Evolutionary conservation across 2,329 filamentous ascomycete genomes (phyloP).

Genomic region (Stagonosporopsis cucurbitacearum): DNA sequence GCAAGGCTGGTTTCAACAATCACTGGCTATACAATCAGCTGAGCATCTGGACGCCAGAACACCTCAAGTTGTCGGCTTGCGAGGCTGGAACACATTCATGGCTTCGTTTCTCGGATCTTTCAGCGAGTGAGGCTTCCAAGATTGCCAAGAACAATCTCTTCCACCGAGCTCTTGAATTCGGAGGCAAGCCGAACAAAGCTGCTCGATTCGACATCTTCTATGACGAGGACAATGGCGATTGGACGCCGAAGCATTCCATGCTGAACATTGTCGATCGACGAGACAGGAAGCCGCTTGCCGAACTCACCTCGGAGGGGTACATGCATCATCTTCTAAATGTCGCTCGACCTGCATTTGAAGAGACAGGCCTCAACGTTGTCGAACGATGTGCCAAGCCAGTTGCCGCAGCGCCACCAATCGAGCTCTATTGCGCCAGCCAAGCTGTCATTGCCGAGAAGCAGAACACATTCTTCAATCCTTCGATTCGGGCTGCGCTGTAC

Average conservation of each 20-base stretch:
- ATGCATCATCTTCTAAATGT: slow-evolving; percentile 82
- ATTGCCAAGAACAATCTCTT: slow-evolving; percentile 75
- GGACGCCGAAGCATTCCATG: slow-evolving; percentile 75
- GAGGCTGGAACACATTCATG: slow-evolving; percentile 79
- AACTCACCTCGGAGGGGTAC: slow-evolving; percentile 74
- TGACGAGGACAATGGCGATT: slow-evolving; percentile 67
- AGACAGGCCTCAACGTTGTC: slow-evolving; percentile 75
- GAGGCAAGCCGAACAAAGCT: slow-evolving; percentile 62
- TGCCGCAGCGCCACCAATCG: slow-evolving; percentile 84
- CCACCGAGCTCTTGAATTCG: slow-evolving; percentile 71
- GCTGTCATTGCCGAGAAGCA: slow-evolving; percentile 69
- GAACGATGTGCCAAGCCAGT: slow-evolving; percentile 82
- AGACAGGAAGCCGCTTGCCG: slow-evolving; percentile 69
- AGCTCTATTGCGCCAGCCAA: slow-evolving; percentile 76
- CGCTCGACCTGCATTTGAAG: slow-evolving; percentile 67
- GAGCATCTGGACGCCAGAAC: slow-evolving; percentile 87
- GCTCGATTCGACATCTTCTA: slow-evolving; percentile 73
- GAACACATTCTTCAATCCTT: slow-evolving; percentile 77
- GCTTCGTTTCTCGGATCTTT: slow-evolving; percentile 83
- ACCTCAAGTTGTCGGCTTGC: slow-evolving; percentile 70
- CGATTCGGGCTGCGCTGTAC: slow-evolving; percentile 77
- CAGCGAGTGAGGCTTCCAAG: slow-evolving; percentile 73
- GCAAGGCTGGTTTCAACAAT: slow-evolving; percentile 77
- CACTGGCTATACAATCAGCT: slow-evolving; percentile 81
- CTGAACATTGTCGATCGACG: slow-evolving; percentile 79